A percentile compares a stretch with the other conserved stretches of the same genome.
Evolutionary conservation across 306 rosid genomes (phyloP).

Genomic region (Cotoneaster glaucophyllus): DNA sequence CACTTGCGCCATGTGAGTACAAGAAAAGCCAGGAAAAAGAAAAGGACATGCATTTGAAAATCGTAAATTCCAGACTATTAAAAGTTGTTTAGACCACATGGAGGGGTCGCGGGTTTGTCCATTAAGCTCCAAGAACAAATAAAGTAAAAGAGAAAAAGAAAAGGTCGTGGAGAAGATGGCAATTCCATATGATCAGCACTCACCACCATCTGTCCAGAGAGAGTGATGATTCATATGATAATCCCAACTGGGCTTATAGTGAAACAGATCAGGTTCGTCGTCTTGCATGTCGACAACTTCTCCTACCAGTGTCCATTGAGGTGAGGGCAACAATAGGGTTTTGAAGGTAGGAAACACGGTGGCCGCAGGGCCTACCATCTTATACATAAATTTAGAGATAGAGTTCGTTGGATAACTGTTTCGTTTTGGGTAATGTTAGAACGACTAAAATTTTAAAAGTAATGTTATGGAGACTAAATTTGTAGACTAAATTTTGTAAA

Average conservation of each 20-base stretch:
- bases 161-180: conserved; percentile 25
- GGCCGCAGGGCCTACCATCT: not conserved
- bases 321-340: not conserved
- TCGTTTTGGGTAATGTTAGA: no score
- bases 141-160: conserved; percentile 24
- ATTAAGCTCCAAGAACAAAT: conserved; percentile 47
- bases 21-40: conserved; percentile 44
- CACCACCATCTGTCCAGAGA: conserved; percentile 25
- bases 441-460: no score
- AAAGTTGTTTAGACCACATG: conserved; percentile 50
- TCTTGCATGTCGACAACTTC: conserved; percentile 36
- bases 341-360: not conserved
- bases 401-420: no score
- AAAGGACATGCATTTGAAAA: conserved; percentile 47
- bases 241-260: not conserved
- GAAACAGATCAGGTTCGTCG: conserved; percentile 21
- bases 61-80: not conserved
- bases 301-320: not conserved
- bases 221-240: not conserved
- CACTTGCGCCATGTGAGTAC: conserved; percentile 49
- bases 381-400: no score
- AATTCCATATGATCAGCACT: conserved; percentile 48
- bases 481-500: no score
- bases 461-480: no score
- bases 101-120: conserved; percentile 69